Percentiles rank a stretch among this genome's conserved stretches.
Conservation (phyloP, 2,329 filamentous ascomycete genomes). For the Trichoderma simmonsii region DNA sequence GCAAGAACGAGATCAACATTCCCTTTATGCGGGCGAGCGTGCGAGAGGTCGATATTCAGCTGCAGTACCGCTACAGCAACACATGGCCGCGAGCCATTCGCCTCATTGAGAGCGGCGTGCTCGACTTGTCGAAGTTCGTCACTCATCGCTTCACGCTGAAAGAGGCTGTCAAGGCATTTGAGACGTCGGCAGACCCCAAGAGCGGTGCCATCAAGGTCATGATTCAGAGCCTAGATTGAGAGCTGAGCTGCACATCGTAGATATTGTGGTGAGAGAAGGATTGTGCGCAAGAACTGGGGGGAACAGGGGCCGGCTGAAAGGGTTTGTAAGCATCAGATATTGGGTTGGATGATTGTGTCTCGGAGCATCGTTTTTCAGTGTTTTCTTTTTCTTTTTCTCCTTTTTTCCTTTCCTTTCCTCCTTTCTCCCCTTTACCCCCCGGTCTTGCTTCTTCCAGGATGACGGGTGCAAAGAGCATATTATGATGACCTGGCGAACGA, state of each 20-base stretch:
- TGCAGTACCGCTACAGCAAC: slow-evolving; percentile 95
- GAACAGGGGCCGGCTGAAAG: not conserved
- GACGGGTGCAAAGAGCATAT: not conserved
- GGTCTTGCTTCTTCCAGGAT: not conserved
- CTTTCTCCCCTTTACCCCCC: no score
- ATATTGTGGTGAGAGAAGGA: not conserved
- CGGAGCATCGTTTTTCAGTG: not conserved
- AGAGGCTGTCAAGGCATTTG: slow-evolving; percentile 84
- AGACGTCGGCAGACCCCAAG: slow-evolving; percentile 81
- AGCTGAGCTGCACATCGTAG: not conserved
- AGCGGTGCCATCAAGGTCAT: slow-evolving; percentile 97
- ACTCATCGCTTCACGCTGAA: slow-evolving; percentile 85
- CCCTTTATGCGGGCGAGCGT: slow-evolving; percentile 93
- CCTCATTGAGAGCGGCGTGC: slow-evolving; percentile 76
- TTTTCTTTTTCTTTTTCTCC: no score
- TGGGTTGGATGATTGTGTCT: not conserved
- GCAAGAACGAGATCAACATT: slow-evolving; percentile 91
- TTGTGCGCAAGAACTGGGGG: not conserved
- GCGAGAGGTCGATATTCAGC: slow-evolving; percentile 88
- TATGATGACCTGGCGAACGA: not conserved
- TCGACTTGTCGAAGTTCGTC: slow-evolving; percentile 77
- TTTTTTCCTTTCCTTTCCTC: no score
- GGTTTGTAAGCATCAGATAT: not conserved
- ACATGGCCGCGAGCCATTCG: slow-evolving; percentile 94
- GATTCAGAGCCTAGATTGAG: slow-evolving; percentile 67